Base-by-base conservation (phyloP, 768 basidiomycete genomes). In the Rhodotorula toruloides region DNA sequence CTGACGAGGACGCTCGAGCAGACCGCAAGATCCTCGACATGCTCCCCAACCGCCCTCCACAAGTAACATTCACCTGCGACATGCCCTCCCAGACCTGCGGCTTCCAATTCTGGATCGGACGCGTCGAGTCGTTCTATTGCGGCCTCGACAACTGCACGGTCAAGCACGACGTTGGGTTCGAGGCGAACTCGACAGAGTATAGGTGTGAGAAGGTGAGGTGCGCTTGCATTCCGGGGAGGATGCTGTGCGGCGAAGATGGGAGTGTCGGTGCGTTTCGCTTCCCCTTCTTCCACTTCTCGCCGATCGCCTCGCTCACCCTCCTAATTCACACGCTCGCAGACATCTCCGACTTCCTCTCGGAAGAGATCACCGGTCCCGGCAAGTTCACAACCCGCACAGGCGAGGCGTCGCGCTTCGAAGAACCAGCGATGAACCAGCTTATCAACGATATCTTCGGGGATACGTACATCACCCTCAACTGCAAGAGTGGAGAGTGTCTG, bases 91-190 rank as follows among this genome's bases (percentile, higher is more conserved):
- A 79, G 8, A 84, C 84, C 1, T 99, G 96, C 76, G 84, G 85
- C 31, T 99, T 99, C 82, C 93, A 99, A 78, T 99, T 99, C 80
- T 99, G 96, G 96, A 90, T 91, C 14, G 91, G 88, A 11, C 82
- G 89, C 73, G 83, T 91, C 61, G 94, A 99, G 76, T 93, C 91
- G 0, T 98, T 99, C 78, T 97, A 96, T 78, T 99, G 96, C 78
- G 84, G 84, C 16, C 82, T 99, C 59, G 82, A 88, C 48, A 76
- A 83, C 25, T 98, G 96, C 76, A 76, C 74, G 6, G 84, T 84
- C 11, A 75, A 76, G 11, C 62, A 78, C 58, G 74, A 80, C 42
- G 73, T 79, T 2, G 85, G 83, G 12, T 87, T 85, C 75, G 83
- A 86, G 60, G 78, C 79, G 32, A 92, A 96, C 74, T 79, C 79